Evolutionary conservation across 2,329 filamentous ascomycete species (phyloP).

Genomic region (Aspergillus tubingensis): DNA sequence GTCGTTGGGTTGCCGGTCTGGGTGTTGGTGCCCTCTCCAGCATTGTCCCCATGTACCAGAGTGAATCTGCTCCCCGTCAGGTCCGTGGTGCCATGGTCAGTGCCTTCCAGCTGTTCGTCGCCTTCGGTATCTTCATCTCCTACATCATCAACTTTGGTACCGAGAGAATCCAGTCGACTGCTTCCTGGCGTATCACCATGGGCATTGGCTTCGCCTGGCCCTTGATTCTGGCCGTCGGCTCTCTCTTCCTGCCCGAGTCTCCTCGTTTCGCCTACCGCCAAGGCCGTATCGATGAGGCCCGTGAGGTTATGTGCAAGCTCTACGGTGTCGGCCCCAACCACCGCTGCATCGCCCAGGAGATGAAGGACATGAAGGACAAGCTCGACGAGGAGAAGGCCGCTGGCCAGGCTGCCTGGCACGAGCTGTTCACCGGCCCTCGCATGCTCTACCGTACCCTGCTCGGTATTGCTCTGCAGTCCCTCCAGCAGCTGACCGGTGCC

Average conservation of each 20-base stretch:
- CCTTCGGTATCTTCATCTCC: slow-evolving; percentile 53
- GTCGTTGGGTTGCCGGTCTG: slow-evolving; percentile 50
- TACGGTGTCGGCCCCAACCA: slow-evolving; percentile 60
- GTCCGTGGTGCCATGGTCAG: slow-evolving; percentile 53
- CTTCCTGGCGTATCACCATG: slow-evolving; percentile 54
- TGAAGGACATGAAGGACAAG: slow-evolving; percentile 61
- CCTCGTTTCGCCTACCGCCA: slow-evolving; percentile 61
- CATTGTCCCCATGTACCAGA: slow-evolving; percentile 52
- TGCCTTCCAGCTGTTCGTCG: slow-evolving; percentile 53
- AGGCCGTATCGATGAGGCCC: slow-evolving; percentile 55
- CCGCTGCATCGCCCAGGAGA: slow-evolving; percentile 56
- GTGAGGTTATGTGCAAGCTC: slow-evolving; percentile 55
- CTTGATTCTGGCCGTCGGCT: slow-evolving; percentile 56
- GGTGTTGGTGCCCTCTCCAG: slow-evolving; percentile 51
- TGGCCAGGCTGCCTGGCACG: slow-evolving; percentile 43
- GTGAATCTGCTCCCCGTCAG: slow-evolving; percentile 49
- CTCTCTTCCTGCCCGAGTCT: slow-evolving; percentile 58
- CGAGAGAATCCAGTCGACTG: slow-evolving; percentile 44
- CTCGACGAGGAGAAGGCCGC: slow-evolving; percentile 56
- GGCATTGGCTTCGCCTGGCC: slow-evolving; percentile 62
- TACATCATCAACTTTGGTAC: slow-evolving; percentile 53
- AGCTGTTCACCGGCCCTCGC: slow-evolving; percentile 50
- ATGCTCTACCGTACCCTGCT: slow-evolving; percentile 51
- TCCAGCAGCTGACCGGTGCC: slow-evolving; percentile 52
- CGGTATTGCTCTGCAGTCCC: slow-evolving; percentile 48